These are phyloP conservation scores for Durotheca rogersii DNA, from an alignment of 495 filamentous ascomycete genomes.

Conservation along the genomic window DNA sequence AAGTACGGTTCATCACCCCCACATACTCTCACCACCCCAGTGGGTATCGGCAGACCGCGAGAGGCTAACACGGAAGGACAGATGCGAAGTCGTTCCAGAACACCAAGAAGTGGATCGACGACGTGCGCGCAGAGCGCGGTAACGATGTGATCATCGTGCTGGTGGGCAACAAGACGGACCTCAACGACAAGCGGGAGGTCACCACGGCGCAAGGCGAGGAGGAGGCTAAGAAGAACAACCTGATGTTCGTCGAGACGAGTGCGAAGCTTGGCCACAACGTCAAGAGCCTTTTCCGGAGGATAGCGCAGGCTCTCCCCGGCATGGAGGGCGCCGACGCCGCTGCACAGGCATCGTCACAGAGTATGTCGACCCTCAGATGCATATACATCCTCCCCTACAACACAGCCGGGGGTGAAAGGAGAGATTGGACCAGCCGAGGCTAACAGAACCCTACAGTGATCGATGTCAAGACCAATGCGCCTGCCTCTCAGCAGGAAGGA, in stretches of 20 bases:
- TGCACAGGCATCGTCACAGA: conserved; percentile 63
- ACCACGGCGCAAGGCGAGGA: conserved; percentile 93
- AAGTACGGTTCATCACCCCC: too few species aligned
- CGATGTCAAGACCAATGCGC: conserved; percentile 85
- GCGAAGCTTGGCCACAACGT: conserved; percentile 98
- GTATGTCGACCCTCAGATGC: conserved; percentile 39
- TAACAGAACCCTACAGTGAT: conserved; percentile 86
- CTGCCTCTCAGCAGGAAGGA: conserved; percentile 70
- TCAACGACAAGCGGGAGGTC: conserved; percentile 96
- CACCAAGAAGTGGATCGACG: conserved; percentile 98
- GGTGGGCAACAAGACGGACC: conserved; percentile 98
- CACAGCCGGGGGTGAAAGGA: too few species aligned
- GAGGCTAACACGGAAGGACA: conserved; percentile 35
- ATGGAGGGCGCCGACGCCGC: conserved; percentile 86
- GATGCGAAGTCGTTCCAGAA: conserved; percentile 94
- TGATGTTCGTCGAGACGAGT: conserved; percentile 98
- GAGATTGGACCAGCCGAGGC: too few species aligned
- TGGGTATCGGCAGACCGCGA: too few species aligned
- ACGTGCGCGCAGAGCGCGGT: conserved; percentile 92
- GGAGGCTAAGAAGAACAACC: conserved; percentile 93
- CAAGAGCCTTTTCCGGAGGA: conserved; percentile 92
- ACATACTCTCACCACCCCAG: too few species aligned
- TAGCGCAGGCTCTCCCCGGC: conserved; percentile 94
- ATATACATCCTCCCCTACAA: too few species aligned
- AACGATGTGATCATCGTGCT: conserved; percentile 98